These are phyloP conservation scores for Penicillium odoratum DNA, from an alignment of 495 filamentous ascomycete species.

Conservation along the genomic window DNA sequence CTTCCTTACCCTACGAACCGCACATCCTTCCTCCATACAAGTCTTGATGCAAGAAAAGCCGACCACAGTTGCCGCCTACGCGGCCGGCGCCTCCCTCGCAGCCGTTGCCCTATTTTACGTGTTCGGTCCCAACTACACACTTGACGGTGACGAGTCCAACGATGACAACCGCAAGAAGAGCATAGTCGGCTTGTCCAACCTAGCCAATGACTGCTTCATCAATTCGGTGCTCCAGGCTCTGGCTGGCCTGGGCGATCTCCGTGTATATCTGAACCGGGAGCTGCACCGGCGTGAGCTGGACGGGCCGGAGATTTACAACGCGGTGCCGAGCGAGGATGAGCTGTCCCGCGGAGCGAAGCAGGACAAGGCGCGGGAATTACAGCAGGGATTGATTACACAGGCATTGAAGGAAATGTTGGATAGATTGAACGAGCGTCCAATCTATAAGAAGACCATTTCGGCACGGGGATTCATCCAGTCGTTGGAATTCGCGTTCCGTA, in stretches of 20 bases:
- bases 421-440: constrained; percentile 88
- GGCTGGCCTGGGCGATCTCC: constrained; percentile 89
- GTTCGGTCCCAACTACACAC: constrained; percentile 91
- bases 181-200: constrained; percentile 84
- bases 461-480: constrained; percentile 74
- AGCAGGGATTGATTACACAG: constrained; percentile 77
- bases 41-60: constrained; percentile 81
- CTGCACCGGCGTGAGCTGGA: constrained; percentile 78
- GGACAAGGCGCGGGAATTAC: constrained; percentile 71
- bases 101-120: constrained; percentile 97
- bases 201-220: constrained; percentile 99
- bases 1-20: constrained; percentile 12
- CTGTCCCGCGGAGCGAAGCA: constrained; percentile 42
- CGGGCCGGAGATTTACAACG: constrained; percentile 67
- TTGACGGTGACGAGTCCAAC: constrained; percentile 72
- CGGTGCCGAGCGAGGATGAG: constrained; percentile 50
- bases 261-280: constrained; percentile 86
- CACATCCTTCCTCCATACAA: constrained; percentile 6
- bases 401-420: constrained; percentile 92
- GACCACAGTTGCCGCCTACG: constrained; percentile 85
- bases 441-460: constrained; percentile 92
- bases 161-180: constrained; percentile 74
- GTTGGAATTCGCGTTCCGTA: constrained; percentile 82
- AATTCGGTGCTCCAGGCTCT: constrained; percentile 95
- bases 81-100: constrained; percentile 91